A percentile compares a stretch with the other conserved stretches of the same genome.
These are phyloP conservation scores for Trichomonas gallinae DNA, from an alignment of 208 protist genomes.

Conservation along the genomic window DNA sequence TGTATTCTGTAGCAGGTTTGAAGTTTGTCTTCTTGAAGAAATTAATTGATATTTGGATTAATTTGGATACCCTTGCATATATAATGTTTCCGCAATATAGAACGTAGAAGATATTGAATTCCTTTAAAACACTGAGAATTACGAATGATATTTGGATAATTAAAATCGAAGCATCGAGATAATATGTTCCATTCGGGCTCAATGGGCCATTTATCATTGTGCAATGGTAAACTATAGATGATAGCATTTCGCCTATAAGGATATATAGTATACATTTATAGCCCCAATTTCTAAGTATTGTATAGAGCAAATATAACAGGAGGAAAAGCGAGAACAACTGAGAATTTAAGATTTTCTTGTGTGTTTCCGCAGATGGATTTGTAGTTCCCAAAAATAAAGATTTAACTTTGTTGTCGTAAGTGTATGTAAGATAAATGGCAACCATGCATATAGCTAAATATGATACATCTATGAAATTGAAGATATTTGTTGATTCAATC, in stretches of 20 bases:
- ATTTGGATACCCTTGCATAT: neutral
- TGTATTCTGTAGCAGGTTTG: neutral
- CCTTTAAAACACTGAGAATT: neutral
- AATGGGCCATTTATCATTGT: neutral
- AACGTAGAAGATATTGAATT: no score
- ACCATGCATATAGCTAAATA: neutral
- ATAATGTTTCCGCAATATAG: no score
- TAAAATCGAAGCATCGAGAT: neutral
- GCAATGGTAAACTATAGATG: neutral
- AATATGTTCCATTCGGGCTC: neutral
- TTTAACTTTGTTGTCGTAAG: neutral
- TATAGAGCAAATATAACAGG: no score
- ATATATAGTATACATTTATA: neutral
- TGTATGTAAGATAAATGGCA: neutral
- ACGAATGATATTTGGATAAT: neutral
- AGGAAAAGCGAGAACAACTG: neutral
- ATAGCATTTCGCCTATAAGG: neutral
- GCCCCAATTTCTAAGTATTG: no score
- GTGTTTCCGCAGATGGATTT: no score
- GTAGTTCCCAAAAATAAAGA: neutral
- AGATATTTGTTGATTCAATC: neutral
- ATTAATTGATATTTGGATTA: neutral
- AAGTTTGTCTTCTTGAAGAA: neutral
- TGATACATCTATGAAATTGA: neutral
- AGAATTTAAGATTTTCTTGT: neutral